Evolutionary conservation across 768 basidiomycete species (phyloP).

Genomic region (Macrocybe gigantea): DNA sequence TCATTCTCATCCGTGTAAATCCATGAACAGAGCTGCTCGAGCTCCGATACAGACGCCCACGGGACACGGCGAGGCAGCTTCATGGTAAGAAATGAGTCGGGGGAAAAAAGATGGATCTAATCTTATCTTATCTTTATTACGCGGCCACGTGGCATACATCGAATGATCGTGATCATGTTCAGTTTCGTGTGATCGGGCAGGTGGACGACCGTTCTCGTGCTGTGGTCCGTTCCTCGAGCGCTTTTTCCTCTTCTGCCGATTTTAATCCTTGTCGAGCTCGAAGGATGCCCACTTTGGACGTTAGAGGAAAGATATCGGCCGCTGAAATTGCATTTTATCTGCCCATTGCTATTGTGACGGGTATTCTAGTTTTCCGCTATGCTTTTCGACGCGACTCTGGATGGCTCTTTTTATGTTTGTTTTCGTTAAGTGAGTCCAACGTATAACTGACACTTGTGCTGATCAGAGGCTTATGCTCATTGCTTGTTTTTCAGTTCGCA

Average conservation of each 20-base stretch:
- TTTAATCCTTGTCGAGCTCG: constrained; percentile 3
- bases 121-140: constrained; percentile 13
- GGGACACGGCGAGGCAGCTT: constrained; percentile 75
- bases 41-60: constrained; percentile 63
- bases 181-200: constrained; percentile 4
- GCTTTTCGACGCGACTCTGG: constrained; percentile 54
- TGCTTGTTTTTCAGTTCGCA: constrained; percentile 37
- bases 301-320: constrained; percentile 48
- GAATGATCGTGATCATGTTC: constrained; percentile 15
- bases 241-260: not conserved
- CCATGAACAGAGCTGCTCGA: constrained; percentile 73
- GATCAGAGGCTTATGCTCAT: too few species aligned
- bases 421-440: constrained; percentile 43
- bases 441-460: too few species aligned
- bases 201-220: constrained; percentile 8
- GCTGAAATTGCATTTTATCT: constrained; percentile 56
- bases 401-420: constrained; percentile 63
- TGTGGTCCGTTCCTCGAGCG: constrained; percentile 1
- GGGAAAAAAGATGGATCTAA: constrained; percentile 10
- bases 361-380: constrained; percentile 44
- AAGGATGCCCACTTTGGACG: constrained; percentile 36
- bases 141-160: constrained; percentile 2
- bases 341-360: constrained; percentile 43
- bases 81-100: constrained; percentile 31
- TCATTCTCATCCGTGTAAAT: constrained; percentile 66